These are phyloP conservation scores for Boehmeria nivea DNA, from an alignment of 306 rosid genomes.

Conservation along the genomic window DNA sequence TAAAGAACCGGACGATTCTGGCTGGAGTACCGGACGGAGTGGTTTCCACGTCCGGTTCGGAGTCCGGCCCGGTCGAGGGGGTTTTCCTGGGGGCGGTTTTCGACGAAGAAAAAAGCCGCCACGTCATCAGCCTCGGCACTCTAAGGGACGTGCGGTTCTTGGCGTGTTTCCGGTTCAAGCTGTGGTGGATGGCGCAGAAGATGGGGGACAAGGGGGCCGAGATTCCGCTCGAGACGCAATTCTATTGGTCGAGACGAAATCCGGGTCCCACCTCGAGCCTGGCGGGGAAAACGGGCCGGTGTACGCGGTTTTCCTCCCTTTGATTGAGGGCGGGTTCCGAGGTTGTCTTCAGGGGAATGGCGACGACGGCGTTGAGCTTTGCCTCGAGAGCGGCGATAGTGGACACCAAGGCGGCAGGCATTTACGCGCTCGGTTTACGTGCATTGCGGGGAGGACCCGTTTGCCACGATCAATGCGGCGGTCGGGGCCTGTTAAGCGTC, in stretches of 20 bases:
- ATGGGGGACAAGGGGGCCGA: conserved; percentile 76
- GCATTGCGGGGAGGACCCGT: conserved; percentile 76
- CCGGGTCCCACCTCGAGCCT: conserved; percentile 59
- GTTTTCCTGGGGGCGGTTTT: conserved; percentile 55
- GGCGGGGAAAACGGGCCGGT: conserved; percentile 40
- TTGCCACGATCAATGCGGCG: conserved; percentile 47
- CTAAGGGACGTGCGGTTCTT: conserved; percentile 56
- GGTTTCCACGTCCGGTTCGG: conserved; percentile 49
- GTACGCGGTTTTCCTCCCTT: conserved; percentile 74
- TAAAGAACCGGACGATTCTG: conserved; percentile 60
- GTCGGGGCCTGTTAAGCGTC: conserved; percentile 44
- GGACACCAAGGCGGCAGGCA: conserved; percentile 54
- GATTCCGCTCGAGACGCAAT: conserved; percentile 80
- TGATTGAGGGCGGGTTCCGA: conserved; percentile 69
- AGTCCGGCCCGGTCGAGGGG: conserved; percentile 59
- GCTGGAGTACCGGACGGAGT: conserved; percentile 71
- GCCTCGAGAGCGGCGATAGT: conserved; percentile 79
- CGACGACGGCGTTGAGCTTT: conserved; percentile 58
- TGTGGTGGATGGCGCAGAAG: conserved; percentile 98
- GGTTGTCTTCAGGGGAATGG: conserved; percentile 66
- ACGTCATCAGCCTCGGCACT: conserved; percentile 56
- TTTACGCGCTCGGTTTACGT: conserved; percentile 49
- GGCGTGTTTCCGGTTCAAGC: conserved; percentile 84
- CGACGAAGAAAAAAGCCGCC: conserved; percentile 46
- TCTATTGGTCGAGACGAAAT: conserved; percentile 63